Base-by-base conservation (phyloP, 306 rosid genomes). In the cucumber (Cucumis sativus) region DNA sequence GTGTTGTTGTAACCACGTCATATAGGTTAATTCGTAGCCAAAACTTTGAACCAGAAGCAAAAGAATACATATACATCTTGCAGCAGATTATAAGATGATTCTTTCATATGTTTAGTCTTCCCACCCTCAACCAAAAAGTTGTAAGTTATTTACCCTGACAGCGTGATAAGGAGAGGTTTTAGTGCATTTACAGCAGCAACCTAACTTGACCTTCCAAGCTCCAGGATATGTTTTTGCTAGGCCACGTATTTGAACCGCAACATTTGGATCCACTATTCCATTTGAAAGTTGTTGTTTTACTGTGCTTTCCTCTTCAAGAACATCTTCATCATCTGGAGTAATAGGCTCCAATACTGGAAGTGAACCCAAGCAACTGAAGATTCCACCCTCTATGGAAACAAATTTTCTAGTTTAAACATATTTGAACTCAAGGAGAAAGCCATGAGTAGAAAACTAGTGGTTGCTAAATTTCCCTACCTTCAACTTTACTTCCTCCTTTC, bases 171-270 rank as follows among this genome's bases (percentile, higher is more conserved):
- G 85, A 56, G 77, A 7, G 78, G 64, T 88, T 79, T 78, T 85
- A 82, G 85, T 90, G 82, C 88, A 79, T 81, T 82, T 82, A 74
- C 82, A 88, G 86, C 94, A 86, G 64, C 91, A 89, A 54, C 80
- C 79, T 80, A 88, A 86, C 49, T 88, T 88, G 21, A 62, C 49
- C 61, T 80, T 87, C 6, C 28, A 39, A 23, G 86, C 65, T 69
- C 92, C 97, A 17, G 97, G 90, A 83, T 89, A 91, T 49, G 91
- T 90, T 88, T 91, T 94, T 12, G 51, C 78, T 82, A 94, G 92
- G 81, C 97, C 96, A 64, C 87, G 86, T 77, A 92, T 82, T 83
- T 91, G 98, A 85, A 94, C 98, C 40, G 96, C 91, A 72, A 91
- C 78, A 76, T 88, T 85, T 64, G 83, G 41, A 33, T 87, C 91